Base-by-base conservation (phyloP, 345 rosid genomes). In the Anastatica hierochuntica region DNA sequence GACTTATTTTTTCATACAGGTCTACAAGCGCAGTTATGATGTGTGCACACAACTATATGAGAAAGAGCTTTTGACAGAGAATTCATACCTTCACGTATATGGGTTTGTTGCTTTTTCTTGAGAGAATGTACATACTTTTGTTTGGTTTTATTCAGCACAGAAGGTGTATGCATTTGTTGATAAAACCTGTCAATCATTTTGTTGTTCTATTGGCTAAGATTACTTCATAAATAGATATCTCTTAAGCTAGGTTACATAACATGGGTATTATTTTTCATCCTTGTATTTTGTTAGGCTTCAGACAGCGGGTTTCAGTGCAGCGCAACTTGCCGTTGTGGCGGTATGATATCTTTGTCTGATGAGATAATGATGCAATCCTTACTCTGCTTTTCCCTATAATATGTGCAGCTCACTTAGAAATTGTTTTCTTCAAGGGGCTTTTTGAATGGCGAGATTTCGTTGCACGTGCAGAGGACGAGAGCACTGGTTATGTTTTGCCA, bases 391-490 rank as follows among this genome's bases (percentile, higher is more conserved):
- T 45, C 15, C 27, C 37, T 30, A 43, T 69, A 46, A 41, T 63
- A 66, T 57, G 50, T 52, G 16, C 19, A 51, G 17, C 44, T 58
- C 12, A 39, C 43, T 14, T 34, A 10, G 3, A 40, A 16, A 1
- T 20, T 6, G 33, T 21, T 31, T 17, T 53, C 42, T 65, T 74
- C 34, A 61, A 92, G 98, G 95, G 86, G 24, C 95, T 92, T 31
- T 79, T 67, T 62, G 79, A 81, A 70, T 92, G 96, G 96, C 83
- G 98, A 43, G 96, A 92, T 72, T 69, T 24, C 52, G 34, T 84
- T 72, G 96, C 94, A 49, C 95, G 97, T 39, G 68, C 78, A 35
- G 94, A 88, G 77, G 98, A 92, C 58, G 98, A 92, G 73, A 85
- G 98, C 70, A 88, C 97, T 18, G 97, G 98, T 34, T 92, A 71